Base-by-base conservation (phyloP, 345 rosid species). In the Gossypium raimondii region DNA sequence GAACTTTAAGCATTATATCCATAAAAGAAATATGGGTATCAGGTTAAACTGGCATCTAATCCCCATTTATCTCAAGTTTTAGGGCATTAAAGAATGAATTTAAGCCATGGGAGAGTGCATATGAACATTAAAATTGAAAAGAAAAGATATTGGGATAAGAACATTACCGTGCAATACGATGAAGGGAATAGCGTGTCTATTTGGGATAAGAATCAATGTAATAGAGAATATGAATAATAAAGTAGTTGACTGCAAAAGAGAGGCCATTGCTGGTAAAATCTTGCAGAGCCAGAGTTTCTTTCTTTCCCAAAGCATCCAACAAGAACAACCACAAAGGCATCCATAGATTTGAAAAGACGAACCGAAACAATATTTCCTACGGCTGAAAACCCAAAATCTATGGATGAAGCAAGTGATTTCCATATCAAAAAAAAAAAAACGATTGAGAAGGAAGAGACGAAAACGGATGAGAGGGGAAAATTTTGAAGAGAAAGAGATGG, bases 91-190 rank as follows among this genome's bases (percentile, higher is more conserved):
- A 16, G 45, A 70, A 70, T 20, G 55, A 64, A 48, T 24, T 18
- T 38, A 63, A 65, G 52, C 17, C 13, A 70, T 4, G 44, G n/a
- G 55, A 61, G 44, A 70, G 1, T 3, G 17, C 34, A 52, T 16
- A 70, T 12, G 67, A 67, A 47, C 52, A 51, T 51, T 29, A 29
- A 29, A 29, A 29, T 29, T 29, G 34, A 29, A 29, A 29, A 29
- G 5, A 29, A 29, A 29, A 29, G 34, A 29, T 29, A 29, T 0
- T 0, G 34, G 34, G 44, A 9, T 14, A 53, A 14, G 25, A 76
- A 66, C 4, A 67, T 72, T 85, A 86, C 96, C 97, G 68, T 89
- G 91, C 62, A 92, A 79, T 69, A 92, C 94, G 16, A 92, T 74
- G 86, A 89, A 92, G 74, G 96, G 97, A 75, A 85, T 67, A 73